Evolutionary conservation across 1,284 basidiomycete species (phyloP).

Genomic region (Phlebopus sp.): DNA sequence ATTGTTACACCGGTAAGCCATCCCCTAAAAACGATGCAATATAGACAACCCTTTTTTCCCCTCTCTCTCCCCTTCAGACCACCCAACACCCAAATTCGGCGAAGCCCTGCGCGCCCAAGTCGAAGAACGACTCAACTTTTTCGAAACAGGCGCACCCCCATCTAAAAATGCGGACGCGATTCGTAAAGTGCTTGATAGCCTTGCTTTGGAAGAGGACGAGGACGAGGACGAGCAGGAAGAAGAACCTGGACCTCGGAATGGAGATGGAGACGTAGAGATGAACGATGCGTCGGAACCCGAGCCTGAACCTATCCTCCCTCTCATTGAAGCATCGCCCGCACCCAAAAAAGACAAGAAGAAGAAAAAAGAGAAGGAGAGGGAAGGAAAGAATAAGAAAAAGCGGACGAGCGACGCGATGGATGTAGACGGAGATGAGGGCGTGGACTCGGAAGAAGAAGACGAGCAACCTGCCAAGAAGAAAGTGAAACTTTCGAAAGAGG

Average conservation of each 20-base stretch:
- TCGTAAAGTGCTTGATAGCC: constrained; percentile 80
- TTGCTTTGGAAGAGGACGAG: constrained; percentile 73
- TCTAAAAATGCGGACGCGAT: constrained; percentile 88
- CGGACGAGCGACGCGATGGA: constrained; percentile 63
- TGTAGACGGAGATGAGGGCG: constrained; percentile 39
- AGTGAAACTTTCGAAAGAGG: constrained; percentile 75
- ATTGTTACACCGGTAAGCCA: constrained; percentile 85
- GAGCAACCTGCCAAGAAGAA: constrained; percentile 64
- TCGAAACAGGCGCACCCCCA: constrained; percentile 84
- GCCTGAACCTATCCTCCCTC: constrained; percentile 45
- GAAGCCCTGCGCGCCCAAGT: constrained; percentile 93
- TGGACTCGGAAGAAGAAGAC: constrained; percentile 41
- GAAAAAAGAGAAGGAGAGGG: constrained; percentile 32
- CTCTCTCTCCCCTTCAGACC: constrained; percentile 45
- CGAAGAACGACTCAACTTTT: constrained; percentile 94
- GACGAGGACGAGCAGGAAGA: constrained; percentile 45
- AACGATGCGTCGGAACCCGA: constrained; percentile 37
- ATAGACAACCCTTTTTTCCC: not conserved
- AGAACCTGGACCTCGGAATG: too few species aligned
- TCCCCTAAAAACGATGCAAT: constrained; percentile 1
- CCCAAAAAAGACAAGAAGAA: constrained; percentile 50
- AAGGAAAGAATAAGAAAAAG: constrained; percentile 46
- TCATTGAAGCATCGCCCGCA: constrained; percentile 51
- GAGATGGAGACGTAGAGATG: constrained; percentile 47
- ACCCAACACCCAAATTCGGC: constrained; percentile 91